phyloP scores from a whole-genome alignment of 129 eudicot species.

The Pulicaria dysenterica region DNA sequence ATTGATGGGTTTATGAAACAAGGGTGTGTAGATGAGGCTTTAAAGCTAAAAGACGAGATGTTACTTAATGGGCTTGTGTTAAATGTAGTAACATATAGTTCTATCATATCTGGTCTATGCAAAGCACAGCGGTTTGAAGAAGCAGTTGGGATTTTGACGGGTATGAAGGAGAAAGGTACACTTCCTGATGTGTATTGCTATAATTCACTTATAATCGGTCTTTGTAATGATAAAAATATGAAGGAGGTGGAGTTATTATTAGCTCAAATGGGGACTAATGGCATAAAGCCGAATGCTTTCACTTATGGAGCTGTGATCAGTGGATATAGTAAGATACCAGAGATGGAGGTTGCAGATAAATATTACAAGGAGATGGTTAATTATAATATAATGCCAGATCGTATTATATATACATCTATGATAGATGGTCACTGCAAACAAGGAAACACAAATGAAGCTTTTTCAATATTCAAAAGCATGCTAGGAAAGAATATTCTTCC shows the following conservation, averaged over 20 bases:
- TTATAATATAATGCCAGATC: conserved; percentile 59
- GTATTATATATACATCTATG: conserved; percentile 53
- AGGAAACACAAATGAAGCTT: conserved; percentile 59
- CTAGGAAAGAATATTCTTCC: conserved; percentile 56
- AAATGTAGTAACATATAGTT: conserved; percentile 57
- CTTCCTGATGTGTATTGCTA: conserved; percentile 80
- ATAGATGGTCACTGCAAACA: conserved; percentile 78
- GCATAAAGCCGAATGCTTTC: conserved; percentile 63
- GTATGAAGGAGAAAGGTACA: conserved; percentile 62
- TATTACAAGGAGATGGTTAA: conserved; percentile 68
- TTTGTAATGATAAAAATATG: conserved; percentile 57
- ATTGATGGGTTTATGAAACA: conserved; percentile 89
- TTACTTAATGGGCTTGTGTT: conserved; percentile 52
- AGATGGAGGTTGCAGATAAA: conserved; percentile 59
- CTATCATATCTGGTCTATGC: conserved; percentile 67
- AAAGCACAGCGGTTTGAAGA: conserved; percentile 62
- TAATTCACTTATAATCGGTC: conserved; percentile 71
- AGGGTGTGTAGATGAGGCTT: conserved; percentile 67
- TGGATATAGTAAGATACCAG: conserved; percentile 54
- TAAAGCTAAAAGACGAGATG: conserved; percentile 60
- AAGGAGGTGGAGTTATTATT: conserved; percentile 53
- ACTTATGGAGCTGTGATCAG: conserved; percentile 72
- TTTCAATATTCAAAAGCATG: conserved; percentile 52
- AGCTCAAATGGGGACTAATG: conserved; percentile 56
- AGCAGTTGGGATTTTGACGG: conserved; percentile 45